Percentiles rank a stretch among this genome's conserved stretches.
Evolutionary conservation across 495 filamentous ascomycete genomes (phyloP).

Genomic region (Rhypophila decipiens): DNA sequence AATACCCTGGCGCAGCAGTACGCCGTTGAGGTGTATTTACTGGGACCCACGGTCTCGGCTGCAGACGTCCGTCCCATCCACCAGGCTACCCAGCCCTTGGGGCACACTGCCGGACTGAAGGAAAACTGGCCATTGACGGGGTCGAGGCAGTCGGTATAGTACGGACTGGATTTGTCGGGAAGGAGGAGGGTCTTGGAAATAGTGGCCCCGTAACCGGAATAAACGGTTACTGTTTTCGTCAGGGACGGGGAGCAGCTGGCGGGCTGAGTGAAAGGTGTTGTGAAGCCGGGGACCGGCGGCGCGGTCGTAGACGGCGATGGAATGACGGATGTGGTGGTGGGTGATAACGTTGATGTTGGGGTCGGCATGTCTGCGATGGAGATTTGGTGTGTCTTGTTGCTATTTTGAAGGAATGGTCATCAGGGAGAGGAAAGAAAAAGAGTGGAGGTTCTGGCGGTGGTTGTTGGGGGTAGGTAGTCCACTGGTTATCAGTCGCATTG

Average conservation of each 20-base stretch:
- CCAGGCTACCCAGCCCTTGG: neutral
- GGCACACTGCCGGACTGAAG: conserved; percentile 8
- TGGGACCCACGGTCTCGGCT: neutral
- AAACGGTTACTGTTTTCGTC: neutral
- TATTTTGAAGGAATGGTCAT: neutral
- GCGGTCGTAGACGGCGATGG: conserved; percentile 1
- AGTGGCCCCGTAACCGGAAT: neutral
- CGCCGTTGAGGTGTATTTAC: conserved; percentile 2
- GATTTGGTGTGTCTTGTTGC: neutral
- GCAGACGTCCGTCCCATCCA: neutral
- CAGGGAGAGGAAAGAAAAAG: neutral
- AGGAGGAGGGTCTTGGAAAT: neutral
- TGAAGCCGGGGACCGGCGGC: neutral
- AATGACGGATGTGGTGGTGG: neutral
- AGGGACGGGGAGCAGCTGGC: conserved; percentile 6
- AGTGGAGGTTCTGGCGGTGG: neutral
- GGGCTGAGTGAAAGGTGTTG: conserved; percentile 5
- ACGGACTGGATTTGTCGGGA: conserved; percentile 1
- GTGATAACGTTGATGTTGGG: neutral
- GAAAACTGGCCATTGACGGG: conserved; percentile 2
- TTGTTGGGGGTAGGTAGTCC: no score
- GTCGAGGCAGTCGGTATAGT: conserved; percentile 3
- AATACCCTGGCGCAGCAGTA: conserved; percentile 5
- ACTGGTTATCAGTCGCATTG: no score
- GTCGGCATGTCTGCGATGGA: neutral